Evolutionary conservation across 1,284 basidiomycete species (phyloP), one percentile per base, ranked within the genome.

Genomic region (Tilletia indica): DNA sequence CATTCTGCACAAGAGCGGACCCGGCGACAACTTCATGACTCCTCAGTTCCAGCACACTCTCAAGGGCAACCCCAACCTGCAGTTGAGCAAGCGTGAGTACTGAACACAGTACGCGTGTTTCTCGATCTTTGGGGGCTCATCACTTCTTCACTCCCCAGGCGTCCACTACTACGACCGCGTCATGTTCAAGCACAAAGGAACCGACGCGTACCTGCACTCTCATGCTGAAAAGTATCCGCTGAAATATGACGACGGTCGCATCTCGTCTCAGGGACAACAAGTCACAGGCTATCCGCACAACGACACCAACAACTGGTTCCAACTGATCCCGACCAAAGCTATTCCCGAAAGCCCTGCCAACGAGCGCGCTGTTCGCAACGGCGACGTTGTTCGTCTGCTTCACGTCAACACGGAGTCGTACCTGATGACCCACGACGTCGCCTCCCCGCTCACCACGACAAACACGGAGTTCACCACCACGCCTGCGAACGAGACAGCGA

Each of bases 41-140:
- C 93, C 96, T 12, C 90, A 91, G 8, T 99, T 99, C 89, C 97
- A 99, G 86, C 94, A 99, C 86, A 97, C 95, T 4, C 87, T 99
- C 49, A 85, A 87, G 36, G 95, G 94, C 47, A 99, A 97, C 81
- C 94, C 97, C 78, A 88, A 99, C 85, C 87, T 98, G 67, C 84
- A 96, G 76, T 92, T 92, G 80, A 91, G 93, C 73, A 91, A 94
- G 56, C 39, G 63, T 56, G 49, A 58, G 68, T 68, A 8, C 4
- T 16, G 8, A 9, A 47, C 5, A 36, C 3, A 36, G 0, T 36
- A 19, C 16, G 21, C n/a, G 51, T 54, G 16, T 9, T 63, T 34
- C 21, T 63, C 25, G 25, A 34, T 19, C 31, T 48, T 11, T 12
- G 25, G 42, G 14, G 14, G 14, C 42, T 45, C 51, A 54, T 25